These are phyloP conservation scores for Podosphaera fusca DNA, from an alignment of 2,329 filamentous ascomycete species.

Conservation along the genomic window DNA sequence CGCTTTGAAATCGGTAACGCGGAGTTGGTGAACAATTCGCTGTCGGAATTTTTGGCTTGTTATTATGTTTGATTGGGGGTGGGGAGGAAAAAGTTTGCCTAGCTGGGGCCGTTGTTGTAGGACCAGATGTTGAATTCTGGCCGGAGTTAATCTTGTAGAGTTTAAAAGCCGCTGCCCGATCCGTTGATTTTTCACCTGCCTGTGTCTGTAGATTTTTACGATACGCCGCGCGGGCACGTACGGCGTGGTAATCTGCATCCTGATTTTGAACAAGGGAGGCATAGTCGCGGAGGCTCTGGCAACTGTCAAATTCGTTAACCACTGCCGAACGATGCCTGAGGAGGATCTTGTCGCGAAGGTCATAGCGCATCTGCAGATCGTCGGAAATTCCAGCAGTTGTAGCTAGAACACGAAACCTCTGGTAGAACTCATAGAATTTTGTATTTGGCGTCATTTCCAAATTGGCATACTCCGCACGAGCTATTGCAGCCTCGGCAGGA, in stretches of 20 bases:
- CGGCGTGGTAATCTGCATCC: background rate
- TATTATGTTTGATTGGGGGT: background rate
- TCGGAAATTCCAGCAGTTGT: background rate
- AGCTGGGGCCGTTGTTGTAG: background rate
- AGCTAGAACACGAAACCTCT: background rate
- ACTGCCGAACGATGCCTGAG: background rate
- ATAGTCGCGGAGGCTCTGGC: background rate
- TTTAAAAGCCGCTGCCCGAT: too few species aligned
- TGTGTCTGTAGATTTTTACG: background rate
- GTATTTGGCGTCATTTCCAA: background rate
- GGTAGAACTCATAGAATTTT: background rate
- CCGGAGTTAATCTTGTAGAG: too few species aligned
- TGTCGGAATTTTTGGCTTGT: background rate
- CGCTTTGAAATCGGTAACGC: background rate
- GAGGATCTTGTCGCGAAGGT: background rate
- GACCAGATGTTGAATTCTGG: background rate
- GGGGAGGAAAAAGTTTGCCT: background rate
- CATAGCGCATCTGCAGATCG: background rate
- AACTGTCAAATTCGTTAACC: background rate
- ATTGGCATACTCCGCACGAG: background rate
- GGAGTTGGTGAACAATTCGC: background rate
- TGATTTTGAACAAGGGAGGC: background rate
- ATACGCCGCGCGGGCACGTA: background rate
- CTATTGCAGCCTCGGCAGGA: background rate
- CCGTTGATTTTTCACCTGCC: too few species aligned